Evolutionary conservation across 169 alveolate genomes (phyloP).

Genomic region (Neospora caninum): DNA sequence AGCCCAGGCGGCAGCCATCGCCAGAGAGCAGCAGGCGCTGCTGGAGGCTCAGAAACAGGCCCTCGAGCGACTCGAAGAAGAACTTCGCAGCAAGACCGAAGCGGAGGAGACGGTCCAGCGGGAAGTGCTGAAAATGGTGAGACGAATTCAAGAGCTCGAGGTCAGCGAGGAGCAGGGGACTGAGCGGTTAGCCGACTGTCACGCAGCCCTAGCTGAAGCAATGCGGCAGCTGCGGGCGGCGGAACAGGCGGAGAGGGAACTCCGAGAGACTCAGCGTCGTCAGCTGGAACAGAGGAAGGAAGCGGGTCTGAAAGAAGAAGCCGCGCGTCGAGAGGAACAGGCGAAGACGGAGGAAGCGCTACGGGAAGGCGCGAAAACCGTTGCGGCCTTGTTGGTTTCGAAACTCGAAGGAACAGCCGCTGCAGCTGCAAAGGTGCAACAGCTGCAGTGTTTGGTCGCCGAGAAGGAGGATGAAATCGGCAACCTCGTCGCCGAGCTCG

Average conservation of each 20-base stretch:
- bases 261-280: no score
- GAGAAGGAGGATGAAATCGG: background rate
- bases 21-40: background rate
- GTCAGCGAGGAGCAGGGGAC: background rate
- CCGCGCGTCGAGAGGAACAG: no score
- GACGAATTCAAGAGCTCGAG: background rate
- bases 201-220: background rate
- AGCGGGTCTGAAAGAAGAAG: no score
- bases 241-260: background rate
- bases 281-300: no score
- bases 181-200: background rate
- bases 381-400: background rate
- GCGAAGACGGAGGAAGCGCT: background rate
- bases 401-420: background rate
- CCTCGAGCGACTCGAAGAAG: background rate
- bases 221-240: background rate
- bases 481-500: background rate
- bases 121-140: background rate
- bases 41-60: background rate
- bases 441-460: background rate
- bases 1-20: background rate
- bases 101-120: background rate
- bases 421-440: background rate
- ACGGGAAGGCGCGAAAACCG: background rate
- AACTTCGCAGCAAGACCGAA: background rate